phyloP scores from a whole-genome alignment of 2,329 filamentous ascomycete species.

The Metarhizium sp. region DNA sequence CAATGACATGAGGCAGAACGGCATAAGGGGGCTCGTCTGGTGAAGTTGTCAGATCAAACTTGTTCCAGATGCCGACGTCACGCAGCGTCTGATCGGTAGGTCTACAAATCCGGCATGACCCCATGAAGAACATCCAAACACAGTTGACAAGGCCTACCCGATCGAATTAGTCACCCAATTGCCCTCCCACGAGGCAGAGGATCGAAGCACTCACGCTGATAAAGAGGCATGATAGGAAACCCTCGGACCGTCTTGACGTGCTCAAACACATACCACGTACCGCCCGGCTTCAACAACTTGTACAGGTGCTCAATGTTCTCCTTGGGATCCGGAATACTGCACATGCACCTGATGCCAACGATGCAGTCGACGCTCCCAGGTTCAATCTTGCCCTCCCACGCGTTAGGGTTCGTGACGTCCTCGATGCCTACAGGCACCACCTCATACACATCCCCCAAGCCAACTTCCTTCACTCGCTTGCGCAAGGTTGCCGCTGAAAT shows the following conservation, averaged over 20 bases:
- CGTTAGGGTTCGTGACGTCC: slow-evolving; percentile 33
- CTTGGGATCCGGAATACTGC: slow-evolving; percentile 52
- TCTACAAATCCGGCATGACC: slow-evolving; percentile 41
- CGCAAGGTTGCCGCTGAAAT: slow-evolving; percentile 40
- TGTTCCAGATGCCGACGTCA: slow-evolving; percentile 40
- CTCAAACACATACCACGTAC: slow-evolving; percentile 54
- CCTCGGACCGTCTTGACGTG: slow-evolving; percentile 38
- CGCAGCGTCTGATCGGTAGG: slow-evolving; percentile 37
- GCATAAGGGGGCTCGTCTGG: slow-evolving; percentile 31
- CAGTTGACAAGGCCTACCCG: slow-evolving; percentile 37
- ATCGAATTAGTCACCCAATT: neutral
- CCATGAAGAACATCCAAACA: slow-evolving; percentile 41
- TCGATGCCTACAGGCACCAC: slow-evolving; percentile 55
- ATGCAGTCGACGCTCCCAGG: slow-evolving; percentile 48
- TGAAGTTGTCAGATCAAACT: slow-evolving; percentile 36
- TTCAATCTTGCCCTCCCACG: slow-evolving; percentile 37
- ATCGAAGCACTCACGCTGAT: slow-evolving; percentile 38
- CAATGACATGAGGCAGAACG: slow-evolving; percentile 39
- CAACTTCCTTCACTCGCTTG: slow-evolving; percentile 37
- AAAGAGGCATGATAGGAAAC: slow-evolving; percentile 31
- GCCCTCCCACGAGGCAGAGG: neutral
- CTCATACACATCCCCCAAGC: slow-evolving; percentile 48
- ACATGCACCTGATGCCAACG: slow-evolving; percentile 52
- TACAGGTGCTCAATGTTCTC: slow-evolving; percentile 47
- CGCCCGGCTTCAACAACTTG: slow-evolving; percentile 48